Evolutionary conservation across 2,329 filamentous ascomycete species (phyloP).

Genomic region (Stemphylium beticola): DNA sequence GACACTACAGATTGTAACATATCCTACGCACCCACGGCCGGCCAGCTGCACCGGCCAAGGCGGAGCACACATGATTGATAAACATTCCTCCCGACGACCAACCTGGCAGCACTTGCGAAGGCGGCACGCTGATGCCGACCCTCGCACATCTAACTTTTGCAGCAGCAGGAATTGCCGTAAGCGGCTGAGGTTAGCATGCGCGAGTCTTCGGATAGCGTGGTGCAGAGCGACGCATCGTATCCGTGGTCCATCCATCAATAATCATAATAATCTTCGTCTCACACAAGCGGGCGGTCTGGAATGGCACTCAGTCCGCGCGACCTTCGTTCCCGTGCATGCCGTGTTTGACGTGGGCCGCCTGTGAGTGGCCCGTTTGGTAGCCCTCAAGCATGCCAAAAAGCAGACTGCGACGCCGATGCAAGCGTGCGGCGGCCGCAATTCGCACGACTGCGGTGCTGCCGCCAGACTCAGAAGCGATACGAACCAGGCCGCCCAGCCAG

Average conservation of each 20-base stretch:
- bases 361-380: conserved; percentile 7
- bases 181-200: conserved; percentile 28
- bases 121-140: conserved; percentile 25
- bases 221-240: conserved; percentile 22
- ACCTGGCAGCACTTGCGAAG: conserved; percentile 2
- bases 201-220: conserved; percentile 26
- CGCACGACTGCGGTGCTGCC: conserved; percentile 32
- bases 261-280: conserved; percentile 22
- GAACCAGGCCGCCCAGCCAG: conserved; percentile 29
- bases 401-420: conserved; percentile 21
- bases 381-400: conserved; percentile 19
- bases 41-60: conserved; percentile 35
- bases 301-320: conserved; percentile 30
- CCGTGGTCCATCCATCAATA: conserved; percentile 22
- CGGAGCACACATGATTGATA: conserved; percentile 27
- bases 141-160: conserved; percentile 11
- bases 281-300: conserved; percentile 34
- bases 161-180: conserved; percentile 27
- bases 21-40: conserved; percentile 20
- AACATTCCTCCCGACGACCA: conserved; percentile 16
- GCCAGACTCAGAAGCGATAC: conserved; percentile 39
- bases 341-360: conserved; percentile 34
- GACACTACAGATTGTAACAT: conserved; percentile 16
- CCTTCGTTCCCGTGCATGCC: conserved; percentile 38
- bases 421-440: conserved; percentile 20